phyloP scores from a whole-genome alignment of 495 filamentous ascomycete genomes.

The Platismatia glauca region DNA sequence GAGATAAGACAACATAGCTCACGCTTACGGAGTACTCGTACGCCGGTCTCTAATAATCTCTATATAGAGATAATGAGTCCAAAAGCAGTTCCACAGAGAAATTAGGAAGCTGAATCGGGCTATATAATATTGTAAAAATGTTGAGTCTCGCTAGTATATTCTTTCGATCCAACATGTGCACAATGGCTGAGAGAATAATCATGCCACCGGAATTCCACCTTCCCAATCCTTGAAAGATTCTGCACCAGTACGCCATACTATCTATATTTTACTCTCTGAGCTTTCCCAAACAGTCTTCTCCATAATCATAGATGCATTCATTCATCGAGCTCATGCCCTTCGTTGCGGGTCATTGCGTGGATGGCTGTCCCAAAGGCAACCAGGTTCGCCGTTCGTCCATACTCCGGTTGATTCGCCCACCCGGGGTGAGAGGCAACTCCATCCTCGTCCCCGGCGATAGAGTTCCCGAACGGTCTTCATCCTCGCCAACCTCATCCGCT shows the following conservation, averaged over 20 bases:
- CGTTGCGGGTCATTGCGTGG: conserved; percentile 23
- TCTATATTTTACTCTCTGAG: neutral
- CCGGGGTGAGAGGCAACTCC: conserved; percentile 60
- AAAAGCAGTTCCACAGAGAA: neutral
- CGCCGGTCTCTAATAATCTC: neutral
- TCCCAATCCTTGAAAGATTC: neutral
- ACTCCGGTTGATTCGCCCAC: conserved; percentile 58
- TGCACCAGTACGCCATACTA: neutral
- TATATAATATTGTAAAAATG: neutral
- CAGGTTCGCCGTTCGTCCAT: conserved; percentile 53
- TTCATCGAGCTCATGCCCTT: neutral
- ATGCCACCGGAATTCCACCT: neutral
- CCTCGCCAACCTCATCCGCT: conserved; percentile 48
- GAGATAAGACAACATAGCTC: neutral
- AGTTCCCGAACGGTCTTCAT: conserved; percentile 41
- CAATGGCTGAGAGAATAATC: neutral
- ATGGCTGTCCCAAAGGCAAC: conserved; percentile 42
- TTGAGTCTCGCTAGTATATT: neutral
- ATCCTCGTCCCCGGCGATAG: conserved; percentile 34
- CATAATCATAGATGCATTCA: neutral
- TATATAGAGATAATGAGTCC: too few relatives aligned
- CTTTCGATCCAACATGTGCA: neutral
- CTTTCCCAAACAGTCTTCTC: neutral
- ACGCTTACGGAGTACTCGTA: too few relatives aligned
- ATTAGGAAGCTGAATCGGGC: neutral